These are phyloP conservation scores for Teratosphaeria epicoccoides DNA, from an alignment of 2,329 filamentous ascomycete species.

Conservation along the genomic window DNA sequence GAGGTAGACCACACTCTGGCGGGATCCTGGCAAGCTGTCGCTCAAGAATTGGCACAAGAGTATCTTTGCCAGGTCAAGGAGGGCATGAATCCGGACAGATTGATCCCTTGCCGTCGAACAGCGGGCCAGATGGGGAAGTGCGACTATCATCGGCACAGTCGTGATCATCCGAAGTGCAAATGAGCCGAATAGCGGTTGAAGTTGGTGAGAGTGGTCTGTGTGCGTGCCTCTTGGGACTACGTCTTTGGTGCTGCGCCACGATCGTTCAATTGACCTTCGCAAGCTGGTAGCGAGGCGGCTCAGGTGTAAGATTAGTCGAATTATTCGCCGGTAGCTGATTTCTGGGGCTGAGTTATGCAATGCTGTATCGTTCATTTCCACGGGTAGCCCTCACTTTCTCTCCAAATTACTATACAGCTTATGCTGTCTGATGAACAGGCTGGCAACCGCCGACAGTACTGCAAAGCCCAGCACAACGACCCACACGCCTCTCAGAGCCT, in stretches of 20 bases:
- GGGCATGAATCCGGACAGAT: background rate
- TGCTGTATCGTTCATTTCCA: background rate
- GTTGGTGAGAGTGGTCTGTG: background rate
- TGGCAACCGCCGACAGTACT: constrained; percentile 48
- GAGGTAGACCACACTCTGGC: no score
- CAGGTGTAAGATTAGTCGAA: no score
- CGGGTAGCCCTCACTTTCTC: constrained; percentile 19
- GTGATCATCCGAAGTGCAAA: background rate
- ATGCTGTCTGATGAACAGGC: constrained; percentile 67
- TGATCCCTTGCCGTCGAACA: background rate
- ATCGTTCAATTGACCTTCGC: no score
- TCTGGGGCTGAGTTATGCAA: no score
- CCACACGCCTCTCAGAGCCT: constrained; percentile 67
- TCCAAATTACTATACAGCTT: constrained; percentile 61
- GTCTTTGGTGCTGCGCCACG: no score
- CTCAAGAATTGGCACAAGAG: background rate
- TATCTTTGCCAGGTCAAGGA: background rate
- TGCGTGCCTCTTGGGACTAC: background rate
- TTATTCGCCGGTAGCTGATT: no score
- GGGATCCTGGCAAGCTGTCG: no score
- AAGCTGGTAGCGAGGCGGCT: no score
- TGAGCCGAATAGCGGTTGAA: no score
- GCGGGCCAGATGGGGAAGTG: background rate
- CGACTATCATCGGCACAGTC: background rate
- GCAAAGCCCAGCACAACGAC: constrained; percentile 55